Evolutionary conservation across 78 protist genomes (phyloP), one percentile per base, ranked within the genome.

Genomic region (Emiliania huxleyi): DNA sequence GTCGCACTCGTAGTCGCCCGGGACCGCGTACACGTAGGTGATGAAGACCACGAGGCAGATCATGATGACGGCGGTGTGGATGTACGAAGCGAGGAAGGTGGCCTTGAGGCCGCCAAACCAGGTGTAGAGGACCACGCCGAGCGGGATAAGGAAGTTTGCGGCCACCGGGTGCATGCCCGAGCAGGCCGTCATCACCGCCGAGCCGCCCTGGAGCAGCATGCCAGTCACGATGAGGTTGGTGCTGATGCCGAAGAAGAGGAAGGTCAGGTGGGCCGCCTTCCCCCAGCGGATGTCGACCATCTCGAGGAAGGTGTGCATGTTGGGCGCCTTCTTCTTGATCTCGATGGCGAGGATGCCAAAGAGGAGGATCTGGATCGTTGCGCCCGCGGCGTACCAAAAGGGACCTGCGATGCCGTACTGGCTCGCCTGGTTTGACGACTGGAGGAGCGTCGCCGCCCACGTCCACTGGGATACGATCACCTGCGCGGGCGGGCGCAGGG

Each of bases 321-420:
- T 49, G n/a, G 94, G 94, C 37, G 69, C 46, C 45, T 35, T 40
- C 23, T 38, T 0, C 91, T 92, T 92, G 35, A 92, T 12, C 25
- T 81, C 90, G 69, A 92, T 62, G 6, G 94, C 94, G 44, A 81
- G 44, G 84, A 45, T 92, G 42, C 90, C 75, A 91, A 92, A 92
- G 49, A 92, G 94, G 42, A 92, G 62, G 23, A 92, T 62, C 84
- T 92, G 94, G 38, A 92, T 62, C 37, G 94, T 33, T 8, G 94
- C 94, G 3, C 94, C 94, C 33, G 94, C 48, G 21, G 94, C 94
- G 37, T 92, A 92, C 94, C 94, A 92, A 46, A 84, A 92, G n/a
- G 94, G 94, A 46, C 94, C 94, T 21, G 94, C 83, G n/a, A 92
- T 40, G 44, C 94, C 94, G 38, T 92, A 84, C 46, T 2, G 29